Base-by-base conservation (phyloP, 768 basidiomycete genomes). In the Boletellus ananiceps region DNA sequence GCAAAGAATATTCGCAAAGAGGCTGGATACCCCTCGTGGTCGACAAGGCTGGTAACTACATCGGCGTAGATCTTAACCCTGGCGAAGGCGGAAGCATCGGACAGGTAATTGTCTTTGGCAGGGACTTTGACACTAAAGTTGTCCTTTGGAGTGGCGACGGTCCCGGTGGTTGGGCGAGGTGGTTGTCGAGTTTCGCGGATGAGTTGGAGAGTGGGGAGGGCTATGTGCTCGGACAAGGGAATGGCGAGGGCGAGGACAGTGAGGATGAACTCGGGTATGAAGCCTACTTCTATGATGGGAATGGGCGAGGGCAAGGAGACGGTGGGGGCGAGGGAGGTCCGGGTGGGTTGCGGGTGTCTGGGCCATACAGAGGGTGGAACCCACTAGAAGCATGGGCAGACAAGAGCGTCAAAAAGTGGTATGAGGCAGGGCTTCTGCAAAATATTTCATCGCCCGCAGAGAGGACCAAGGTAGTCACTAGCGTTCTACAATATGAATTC, bases 101-200 rank as follows among this genome's bases (percentile, higher is more conserved):
- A 6, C 96, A 99, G 65, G 95, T 97, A 40, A 96, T 99, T 50
- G 85, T 97, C 42, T 99, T 98, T 66, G 96, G 96, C n/a, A 81
- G 96, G 44, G 96, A 98, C 64, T 97, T 98, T 68, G 96, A 99
- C 69, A 88, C 92, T 11, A 99, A 99, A 65, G 90, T 96, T 33
- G 94, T 98, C 36, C 74, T 98, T 40, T 97, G 87, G 84, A 76
- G 80, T 44, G 96, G 96, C 8, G 93, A 97, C 49, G 93, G 93
- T 8, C 77, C 80, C 14, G 83, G 79, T 9, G 96, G 95, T 4
- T 99, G 96, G 95, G 96, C 91, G 32, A 83, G 84, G 60, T 99
- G 93, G 92, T 70, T 98, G 44, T 84, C 92, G 5, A 76, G 74
- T 47, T 97, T 98, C 60, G 93, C 82, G 1, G 95, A 98, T 25